Base-by-base conservation (phyloP, 176 grass and related monocot genomes). In the Dactylis glomerata region DNA sequence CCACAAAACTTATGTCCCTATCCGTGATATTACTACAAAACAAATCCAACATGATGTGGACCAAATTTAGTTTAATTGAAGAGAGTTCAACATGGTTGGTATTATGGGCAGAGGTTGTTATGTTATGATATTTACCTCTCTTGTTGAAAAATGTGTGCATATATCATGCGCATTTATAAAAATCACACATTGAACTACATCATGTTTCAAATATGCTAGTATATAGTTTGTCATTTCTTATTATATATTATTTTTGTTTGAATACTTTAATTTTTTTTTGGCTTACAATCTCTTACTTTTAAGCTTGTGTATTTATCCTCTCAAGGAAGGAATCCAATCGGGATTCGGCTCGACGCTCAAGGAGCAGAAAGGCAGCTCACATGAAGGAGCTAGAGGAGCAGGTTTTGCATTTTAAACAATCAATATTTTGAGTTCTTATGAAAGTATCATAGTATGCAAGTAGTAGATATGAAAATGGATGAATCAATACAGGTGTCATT, bases 331-430 rank as follows among this genome's bases (percentile, higher is more conserved):
- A 90, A 81, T 97, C 94, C 16, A 97, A 97, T 54, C 68, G 92
- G 44, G 92, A 97, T 81, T 97, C 94, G 3, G 94, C 94, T 5
- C 89, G 90, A 78, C 90, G 90, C 40, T 94, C 92, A 67, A 97
- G 95, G 85, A 88, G 65, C 10, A 97, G 92, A 89, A 97, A 92
- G 66, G 92, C 93, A 76, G 92, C 88, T 91, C 92, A 92, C 88
- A 27, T 89, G 28, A 92, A 85, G 83, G 95, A 92, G 1, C 70
- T 97, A 44, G 92, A 97, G 75, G 84, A 87, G 28, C 90, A 97
- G 86, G 92, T 94, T 4, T 64, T 40, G 2, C 34, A 10, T 74
- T 30, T 10, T 51, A 67, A 73, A 5, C 34, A 27, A 1, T 20
- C 32, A 11, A 55, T 73, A 79, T 80, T 26, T n/a, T n/a, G n/a